A percentile compares a stretch with the other conserved stretches of the same genome.
phyloP scores from a whole-genome alignment of 2,329 filamentous ascomycete species.

The Apiospora marii region DNA sequence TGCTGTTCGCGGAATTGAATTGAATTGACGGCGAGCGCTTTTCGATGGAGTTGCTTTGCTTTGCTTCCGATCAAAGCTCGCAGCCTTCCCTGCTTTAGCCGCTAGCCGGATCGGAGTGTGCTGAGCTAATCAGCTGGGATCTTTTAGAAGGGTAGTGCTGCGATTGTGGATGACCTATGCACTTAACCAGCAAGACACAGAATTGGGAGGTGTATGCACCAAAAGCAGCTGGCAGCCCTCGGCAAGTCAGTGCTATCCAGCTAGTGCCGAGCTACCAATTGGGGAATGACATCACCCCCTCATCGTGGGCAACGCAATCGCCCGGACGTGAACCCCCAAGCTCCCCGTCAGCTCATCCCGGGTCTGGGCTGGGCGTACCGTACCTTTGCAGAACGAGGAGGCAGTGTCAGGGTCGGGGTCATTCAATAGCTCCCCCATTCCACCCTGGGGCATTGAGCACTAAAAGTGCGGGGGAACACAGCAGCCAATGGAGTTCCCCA shows the following conservation, averaged over 20 bases:
- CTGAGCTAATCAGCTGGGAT: background rate
- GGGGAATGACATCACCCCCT: conserved; percentile 13
- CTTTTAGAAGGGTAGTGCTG: background rate
- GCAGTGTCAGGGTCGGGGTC: background rate
- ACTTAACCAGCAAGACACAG: rapidly evolving
- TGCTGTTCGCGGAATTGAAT: background rate
- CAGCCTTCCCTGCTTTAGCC: conserved; percentile 10
- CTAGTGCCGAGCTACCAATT: conserved; percentile 1
- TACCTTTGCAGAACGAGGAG: background rate
- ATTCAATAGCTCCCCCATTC: background rate
- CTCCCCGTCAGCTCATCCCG: conserved; percentile 3
- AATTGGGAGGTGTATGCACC: background rate
- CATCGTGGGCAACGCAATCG: background rate
- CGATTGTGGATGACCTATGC: background rate
- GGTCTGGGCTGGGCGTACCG: no score
- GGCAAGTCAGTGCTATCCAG: background rate
- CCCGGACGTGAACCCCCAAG: background rate
- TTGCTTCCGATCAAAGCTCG: background rate
- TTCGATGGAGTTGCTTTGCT: conserved; percentile 26
- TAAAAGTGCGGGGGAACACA: conserved; percentile 10
- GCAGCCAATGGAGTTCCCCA: conserved; percentile 13
- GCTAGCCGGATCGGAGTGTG: background rate
- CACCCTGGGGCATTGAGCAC: background rate
- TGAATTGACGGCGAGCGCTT: conserved; percentile 25
- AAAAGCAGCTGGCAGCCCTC: background rate